A percentile compares a stretch with the other conserved stretches of the same genome.
phyloP scores from a whole-genome alignment of 768 basidiomycete genomes.

The Pleurotus djamor region DNA sequence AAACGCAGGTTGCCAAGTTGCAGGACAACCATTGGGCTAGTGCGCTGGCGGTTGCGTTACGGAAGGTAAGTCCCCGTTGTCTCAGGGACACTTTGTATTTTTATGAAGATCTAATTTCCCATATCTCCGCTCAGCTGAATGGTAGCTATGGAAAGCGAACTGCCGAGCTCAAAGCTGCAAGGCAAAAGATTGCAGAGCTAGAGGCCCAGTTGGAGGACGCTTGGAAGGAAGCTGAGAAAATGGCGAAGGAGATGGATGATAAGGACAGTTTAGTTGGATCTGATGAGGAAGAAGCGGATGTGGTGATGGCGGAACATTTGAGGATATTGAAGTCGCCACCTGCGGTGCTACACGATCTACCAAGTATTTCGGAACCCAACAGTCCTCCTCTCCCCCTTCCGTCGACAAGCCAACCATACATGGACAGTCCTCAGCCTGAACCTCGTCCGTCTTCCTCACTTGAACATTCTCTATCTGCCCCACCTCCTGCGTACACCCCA shows the following conservation, averaged over 20 bases:
- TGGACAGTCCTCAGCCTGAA: not conserved
- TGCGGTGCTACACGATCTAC: not conserved
- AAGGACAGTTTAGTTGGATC: slow-evolving; percentile 33
- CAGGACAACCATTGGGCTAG: slow-evolving; percentile 70
- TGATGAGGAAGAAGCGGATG: slow-evolving; percentile 31
- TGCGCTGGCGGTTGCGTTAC: slow-evolving; percentile 73
- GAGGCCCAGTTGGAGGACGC: slow-evolving; percentile 77
- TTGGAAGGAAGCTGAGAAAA: slow-evolving; percentile 73
- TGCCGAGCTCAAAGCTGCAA: slow-evolving; percentile 48
- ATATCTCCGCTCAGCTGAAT: slow-evolving; percentile 46
- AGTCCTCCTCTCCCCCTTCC: not conserved
- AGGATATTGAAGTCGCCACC: slow-evolving; percentile 24
- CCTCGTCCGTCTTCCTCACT: not conserved
- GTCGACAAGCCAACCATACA: too few relatives aligned
- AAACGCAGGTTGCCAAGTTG: slow-evolving; percentile 57
- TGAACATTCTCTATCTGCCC: not conserved
- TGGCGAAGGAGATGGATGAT: slow-evolving; percentile 73
- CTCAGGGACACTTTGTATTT: not conserved
- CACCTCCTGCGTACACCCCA: not conserved
- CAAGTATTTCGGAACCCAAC: not conserved
- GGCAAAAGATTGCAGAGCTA: slow-evolving; percentile 48
- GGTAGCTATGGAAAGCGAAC: slow-evolving; percentile 67
- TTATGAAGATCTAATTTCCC: not conserved
- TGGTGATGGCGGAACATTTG: slow-evolving; percentile 46
- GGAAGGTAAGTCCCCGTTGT: slow-evolving; percentile 45